Conservation (phyloP, 352 stramenopile species). For the Phytophthora lateralis region DNA sequence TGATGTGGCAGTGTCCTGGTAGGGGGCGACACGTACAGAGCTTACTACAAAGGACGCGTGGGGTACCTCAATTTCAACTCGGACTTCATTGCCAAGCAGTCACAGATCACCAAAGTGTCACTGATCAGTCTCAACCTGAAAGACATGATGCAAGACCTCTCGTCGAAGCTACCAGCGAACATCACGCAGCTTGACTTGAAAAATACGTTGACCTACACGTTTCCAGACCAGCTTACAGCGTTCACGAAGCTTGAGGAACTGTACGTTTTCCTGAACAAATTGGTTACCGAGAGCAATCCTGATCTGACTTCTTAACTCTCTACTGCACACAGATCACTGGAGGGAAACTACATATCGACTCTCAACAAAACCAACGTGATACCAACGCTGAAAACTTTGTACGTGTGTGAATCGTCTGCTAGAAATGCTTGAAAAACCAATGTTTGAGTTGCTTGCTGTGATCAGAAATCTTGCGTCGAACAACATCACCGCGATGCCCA, state of each 20-base stretch:
- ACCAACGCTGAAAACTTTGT: slow-evolving; percentile 28
- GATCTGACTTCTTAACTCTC: slow-evolving; percentile 1
- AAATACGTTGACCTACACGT: slow-evolving; percentile 32
- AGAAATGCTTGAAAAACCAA: slow-evolving; percentile 6
- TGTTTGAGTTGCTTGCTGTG: neutral
- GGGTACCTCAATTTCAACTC: slow-evolving; percentile 29
- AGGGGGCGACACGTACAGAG: slow-evolving; percentile 19
- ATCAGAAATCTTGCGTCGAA: slow-evolving; percentile 27
- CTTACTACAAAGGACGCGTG: slow-evolving; percentile 33
- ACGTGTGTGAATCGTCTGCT: neutral
- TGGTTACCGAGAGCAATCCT: neutral
- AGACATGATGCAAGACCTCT: slow-evolving; percentile 15
- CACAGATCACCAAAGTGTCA: slow-evolving; percentile 30
- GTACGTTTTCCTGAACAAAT: neutral
- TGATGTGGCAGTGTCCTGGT: slow-evolving; percentile 13
- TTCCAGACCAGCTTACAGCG: slow-evolving; percentile 22
- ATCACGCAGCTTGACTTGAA: slow-evolving; percentile 26
- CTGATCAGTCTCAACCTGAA: slow-evolving; percentile 38
- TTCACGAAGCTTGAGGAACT: slow-evolving; percentile 25
- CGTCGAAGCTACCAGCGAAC: slow-evolving; percentile 22
- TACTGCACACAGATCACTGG: slow-evolving; percentile 18
- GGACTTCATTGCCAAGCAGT: slow-evolving; percentile 33
- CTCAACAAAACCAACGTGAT: slow-evolving; percentile 22
- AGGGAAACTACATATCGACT: slow-evolving; percentile 29
- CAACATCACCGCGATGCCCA: slow-evolving; percentile 22